A percentile compares a stretch with the other conserved stretches of the same genome.
phyloP scores from a whole-genome alignment of 768 basidiomycete species.

The Auricularia sp. region DNA sequence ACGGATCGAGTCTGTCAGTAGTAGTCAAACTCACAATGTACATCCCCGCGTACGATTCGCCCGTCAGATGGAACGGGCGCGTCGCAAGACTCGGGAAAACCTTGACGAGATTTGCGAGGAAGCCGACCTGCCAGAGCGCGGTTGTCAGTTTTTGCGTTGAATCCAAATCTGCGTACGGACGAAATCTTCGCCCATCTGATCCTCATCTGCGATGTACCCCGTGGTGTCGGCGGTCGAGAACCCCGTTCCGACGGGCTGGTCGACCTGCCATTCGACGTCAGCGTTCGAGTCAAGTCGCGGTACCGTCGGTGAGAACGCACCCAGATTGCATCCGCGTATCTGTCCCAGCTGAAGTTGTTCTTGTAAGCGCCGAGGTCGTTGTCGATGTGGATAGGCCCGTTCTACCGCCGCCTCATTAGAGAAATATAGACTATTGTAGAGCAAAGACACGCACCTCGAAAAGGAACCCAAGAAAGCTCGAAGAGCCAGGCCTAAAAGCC shows the following conservation, averaged over 20 bases:
- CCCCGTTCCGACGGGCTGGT: constrained; percentile 55
- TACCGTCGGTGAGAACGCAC: too few species aligned
- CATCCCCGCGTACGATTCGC: constrained; percentile 67
- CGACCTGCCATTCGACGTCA: constrained; percentile 49
- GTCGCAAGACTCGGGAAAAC: constrained; percentile 60
- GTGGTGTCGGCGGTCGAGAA: constrained; percentile 52
- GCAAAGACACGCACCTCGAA: constrained; percentile 33
- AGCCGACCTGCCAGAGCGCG: constrained; percentile 44
- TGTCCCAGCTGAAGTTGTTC: constrained; percentile 51
- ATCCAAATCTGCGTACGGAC: constrained; percentile 20
- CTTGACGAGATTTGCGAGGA: constrained; percentile 58
- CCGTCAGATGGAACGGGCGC: constrained; percentile 57
- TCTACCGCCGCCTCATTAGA: constrained; percentile 20
- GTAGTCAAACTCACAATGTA: constrained; percentile 43
- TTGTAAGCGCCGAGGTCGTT: constrained; percentile 36
- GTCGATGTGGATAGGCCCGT: constrained; percentile 55
- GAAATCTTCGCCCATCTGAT: constrained; percentile 49
- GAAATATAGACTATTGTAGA: too few species aligned
- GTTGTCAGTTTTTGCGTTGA: constrained; percentile 2
- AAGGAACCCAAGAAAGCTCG: constrained; percentile 53
- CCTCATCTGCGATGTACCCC: constrained; percentile 52
- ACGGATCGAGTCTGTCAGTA: neutral
- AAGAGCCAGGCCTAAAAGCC: constrained; percentile 47
- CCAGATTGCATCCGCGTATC: constrained; percentile 35
- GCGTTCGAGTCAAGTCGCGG: neutral